Conservation (phyloP, 1,284 basidiomycete species). For the Papiliotrema laurentii region DNA sequence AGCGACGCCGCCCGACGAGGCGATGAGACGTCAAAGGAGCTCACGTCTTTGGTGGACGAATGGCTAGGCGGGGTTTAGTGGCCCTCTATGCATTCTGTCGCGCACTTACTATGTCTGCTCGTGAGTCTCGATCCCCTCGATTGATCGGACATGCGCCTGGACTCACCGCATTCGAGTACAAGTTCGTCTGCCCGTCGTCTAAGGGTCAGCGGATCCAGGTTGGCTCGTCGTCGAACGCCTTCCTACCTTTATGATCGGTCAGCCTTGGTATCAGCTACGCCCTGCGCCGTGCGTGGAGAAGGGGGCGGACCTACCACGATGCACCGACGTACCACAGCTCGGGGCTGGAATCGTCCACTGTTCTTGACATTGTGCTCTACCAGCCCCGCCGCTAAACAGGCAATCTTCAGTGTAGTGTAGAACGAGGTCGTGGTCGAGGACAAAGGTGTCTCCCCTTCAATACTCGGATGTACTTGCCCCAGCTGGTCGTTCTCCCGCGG, state of each 20-base stretch:
- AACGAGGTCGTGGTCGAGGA: no score
- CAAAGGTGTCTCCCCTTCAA: no score
- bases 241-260: constrained; percentile 17
- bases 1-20: neutral
- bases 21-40: constrained; percentile 1
- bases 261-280: no score
- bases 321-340: no score
- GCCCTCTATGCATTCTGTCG: neutral
- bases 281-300: no score
- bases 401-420: no score
- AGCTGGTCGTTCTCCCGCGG: no score
- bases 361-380: no score
- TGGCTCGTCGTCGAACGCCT: neutral
- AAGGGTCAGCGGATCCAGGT: constrained; percentile 1
- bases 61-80: constrained; percentile 11
- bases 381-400: no score
- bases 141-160: neutral
- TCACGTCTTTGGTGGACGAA: constrained; percentile 15
- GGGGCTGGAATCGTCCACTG: no score
- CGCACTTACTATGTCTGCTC: constrained; percentile 14
- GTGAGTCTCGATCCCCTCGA: neutral
- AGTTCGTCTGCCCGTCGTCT: constrained; percentile 4
- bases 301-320: no score
- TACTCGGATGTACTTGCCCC: no score
- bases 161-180: constrained; percentile 18